Percentiles rank a stretch among this genome's conserved stretches.
phyloP scores from a whole-genome alignment of 257 asterid genomes.

The Solanum ossicruentum region DNA sequence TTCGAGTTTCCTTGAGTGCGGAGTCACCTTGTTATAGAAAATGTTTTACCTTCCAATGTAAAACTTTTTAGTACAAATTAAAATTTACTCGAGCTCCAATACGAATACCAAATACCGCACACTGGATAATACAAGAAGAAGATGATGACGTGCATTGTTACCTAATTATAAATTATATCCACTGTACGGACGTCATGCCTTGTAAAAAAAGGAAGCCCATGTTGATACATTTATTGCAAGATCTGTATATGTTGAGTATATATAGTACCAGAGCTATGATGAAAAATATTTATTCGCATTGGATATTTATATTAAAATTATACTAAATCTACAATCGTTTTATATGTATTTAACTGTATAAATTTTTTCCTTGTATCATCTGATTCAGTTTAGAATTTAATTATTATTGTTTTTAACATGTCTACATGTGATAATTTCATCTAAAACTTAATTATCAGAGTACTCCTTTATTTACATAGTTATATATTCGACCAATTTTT shows the following conservation, averaged over 20 bases:
- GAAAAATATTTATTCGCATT: background rate
- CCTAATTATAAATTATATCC: background rate
- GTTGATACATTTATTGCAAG: background rate
- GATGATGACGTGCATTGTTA: background rate
- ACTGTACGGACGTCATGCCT: background rate
- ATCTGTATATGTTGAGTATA: background rate
- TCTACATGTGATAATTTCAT: too few species aligned
- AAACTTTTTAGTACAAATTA: accelerated
- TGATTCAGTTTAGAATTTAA: background rate
- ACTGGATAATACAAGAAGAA: background rate
- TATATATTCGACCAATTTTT: too few species aligned
- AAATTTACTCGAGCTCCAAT: too few species aligned
- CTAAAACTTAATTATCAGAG: too few species aligned
- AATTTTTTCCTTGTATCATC: background rate
- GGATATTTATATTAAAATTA: background rate
- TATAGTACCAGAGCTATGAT: accelerated
- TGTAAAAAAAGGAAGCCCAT: background rate
- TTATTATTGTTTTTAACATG: too few species aligned
- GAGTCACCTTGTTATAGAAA: too few species aligned
- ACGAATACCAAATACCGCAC: too few species aligned
- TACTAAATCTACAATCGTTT: background rate
- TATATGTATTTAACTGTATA: background rate
- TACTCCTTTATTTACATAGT: too few species aligned
- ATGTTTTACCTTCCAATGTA: too few species aligned
- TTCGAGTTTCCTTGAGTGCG: too few species aligned